Evolutionary conservation across 2,329 filamentous ascomycete species (phyloP).

Genomic region (Verticillium zaregamsianum): DNA sequence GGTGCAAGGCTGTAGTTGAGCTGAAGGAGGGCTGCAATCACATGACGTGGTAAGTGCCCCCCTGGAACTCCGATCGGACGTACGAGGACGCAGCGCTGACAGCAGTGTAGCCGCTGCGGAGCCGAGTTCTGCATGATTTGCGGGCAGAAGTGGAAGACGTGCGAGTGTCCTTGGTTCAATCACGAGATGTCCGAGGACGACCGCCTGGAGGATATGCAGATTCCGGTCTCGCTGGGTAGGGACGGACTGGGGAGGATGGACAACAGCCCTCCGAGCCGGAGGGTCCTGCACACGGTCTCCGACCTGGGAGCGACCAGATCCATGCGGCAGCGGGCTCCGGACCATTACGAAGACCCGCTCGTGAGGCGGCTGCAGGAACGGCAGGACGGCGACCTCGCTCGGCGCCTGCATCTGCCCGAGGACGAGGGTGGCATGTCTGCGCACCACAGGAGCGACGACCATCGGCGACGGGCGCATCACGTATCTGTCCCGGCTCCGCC

Average conservation of each 20-base stretch:
- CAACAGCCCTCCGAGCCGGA: constrained; percentile 3
- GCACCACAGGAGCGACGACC: constrained; percentile 61
- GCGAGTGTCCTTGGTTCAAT: constrained; percentile 78
- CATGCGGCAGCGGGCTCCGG: background rate
- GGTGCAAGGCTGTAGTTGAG: constrained; percentile 71
- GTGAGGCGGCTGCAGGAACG: constrained; percentile 41
- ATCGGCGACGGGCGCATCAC: constrained; percentile 35
- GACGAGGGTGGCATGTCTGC: constrained; percentile 40
- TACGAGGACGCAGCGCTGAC: constrained; percentile 3
- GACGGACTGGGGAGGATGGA: constrained; percentile 7
- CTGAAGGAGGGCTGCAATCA: constrained; percentile 81
- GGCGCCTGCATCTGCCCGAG: constrained; percentile 32
- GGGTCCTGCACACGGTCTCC: constrained; percentile 9
- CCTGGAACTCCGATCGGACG: background rate
- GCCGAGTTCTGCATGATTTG: constrained; percentile 88
- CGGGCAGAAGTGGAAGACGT: constrained; percentile 76
- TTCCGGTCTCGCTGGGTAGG: constrained; percentile 32
- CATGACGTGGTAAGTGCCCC: constrained; percentile 70
- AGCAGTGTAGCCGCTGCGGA: constrained; percentile 58
- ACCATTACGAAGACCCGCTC: constrained; percentile 43
- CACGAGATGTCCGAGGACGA: constrained; percentile 53
- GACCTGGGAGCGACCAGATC: constrained; percentile 7
- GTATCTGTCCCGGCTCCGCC: constrained; percentile 27
- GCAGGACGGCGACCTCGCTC: constrained; percentile 37
- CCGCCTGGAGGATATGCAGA: constrained; percentile 47